These are phyloP conservation scores for Kwoniella heveanensis DNA, from an alignment of 768 basidiomycete genomes.

Conservation along the genomic window DNA sequence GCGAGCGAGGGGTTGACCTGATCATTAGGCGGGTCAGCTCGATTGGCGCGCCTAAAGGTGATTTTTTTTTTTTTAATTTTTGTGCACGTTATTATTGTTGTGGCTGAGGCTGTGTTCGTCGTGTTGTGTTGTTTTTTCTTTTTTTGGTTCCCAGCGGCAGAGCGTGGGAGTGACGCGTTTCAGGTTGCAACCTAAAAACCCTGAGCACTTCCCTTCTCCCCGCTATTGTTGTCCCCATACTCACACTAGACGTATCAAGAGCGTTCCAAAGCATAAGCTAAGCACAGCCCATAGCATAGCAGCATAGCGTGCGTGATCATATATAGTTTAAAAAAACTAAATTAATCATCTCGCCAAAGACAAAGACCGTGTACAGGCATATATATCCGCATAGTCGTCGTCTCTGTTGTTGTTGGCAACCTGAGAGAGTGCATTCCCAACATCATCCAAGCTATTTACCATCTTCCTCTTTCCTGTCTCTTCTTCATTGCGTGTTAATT, in stretches of 20 bases:
- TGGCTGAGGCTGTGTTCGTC: conserved; percentile 2
- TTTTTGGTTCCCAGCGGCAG: neutral
- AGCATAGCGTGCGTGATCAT: neutral
- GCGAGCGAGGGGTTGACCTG: too few relatives aligned
- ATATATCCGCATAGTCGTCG: neutral
- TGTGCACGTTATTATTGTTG: neutral
- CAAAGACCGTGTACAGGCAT: conserved; percentile 1
- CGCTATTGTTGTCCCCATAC: too few relatives aligned
- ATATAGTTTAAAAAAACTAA: neutral
- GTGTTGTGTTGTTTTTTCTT: too few relatives aligned
- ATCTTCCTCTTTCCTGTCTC: neutral
- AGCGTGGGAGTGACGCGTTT: conserved; percentile 1
- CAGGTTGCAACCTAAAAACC: neutral
- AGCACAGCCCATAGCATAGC: neutral
- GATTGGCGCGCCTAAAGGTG: too few relatives aligned
- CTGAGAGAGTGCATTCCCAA: neutral
- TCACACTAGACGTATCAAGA: too few relatives aligned
- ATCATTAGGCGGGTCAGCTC: neutral
- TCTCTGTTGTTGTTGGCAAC: neutral
- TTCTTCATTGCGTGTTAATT: neutral
- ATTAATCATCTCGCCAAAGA: neutral
- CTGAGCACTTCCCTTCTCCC: neutral
- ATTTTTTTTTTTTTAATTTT: too few relatives aligned
- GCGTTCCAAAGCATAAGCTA: too few relatives aligned
- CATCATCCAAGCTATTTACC: neutral